Conservation (phyloP, 2,329 filamentous ascomycete species). For the Monilinia fructicola region DNA sequence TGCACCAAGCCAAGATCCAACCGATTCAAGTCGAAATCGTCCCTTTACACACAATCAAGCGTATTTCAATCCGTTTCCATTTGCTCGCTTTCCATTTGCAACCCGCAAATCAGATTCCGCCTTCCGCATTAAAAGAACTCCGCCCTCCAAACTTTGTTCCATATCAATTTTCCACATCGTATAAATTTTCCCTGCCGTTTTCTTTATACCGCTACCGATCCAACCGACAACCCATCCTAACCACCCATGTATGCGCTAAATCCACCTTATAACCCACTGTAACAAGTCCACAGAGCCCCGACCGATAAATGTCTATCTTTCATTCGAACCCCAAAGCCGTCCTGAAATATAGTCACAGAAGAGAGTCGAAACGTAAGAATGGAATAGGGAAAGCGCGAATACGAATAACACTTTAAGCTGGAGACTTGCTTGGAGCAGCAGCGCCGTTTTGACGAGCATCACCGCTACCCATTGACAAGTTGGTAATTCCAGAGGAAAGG, state of each 20-base stretch:
- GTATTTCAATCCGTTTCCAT: conserved; percentile 26
- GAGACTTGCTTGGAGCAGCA: conserved; percentile 42
- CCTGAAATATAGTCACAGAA: conserved; percentile 40
- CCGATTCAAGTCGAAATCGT: conserved; percentile 21
- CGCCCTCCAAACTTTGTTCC: conserved; percentile 34
- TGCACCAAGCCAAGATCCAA: conserved; percentile 33
- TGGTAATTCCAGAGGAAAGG: conserved; percentile 70
- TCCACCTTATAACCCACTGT: conserved; percentile 35
- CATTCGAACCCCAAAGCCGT: conserved; percentile 40
- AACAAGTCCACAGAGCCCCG: conserved; percentile 36
- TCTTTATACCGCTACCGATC: conserved; percentile 37
- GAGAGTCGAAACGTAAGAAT: conserved; percentile 37
- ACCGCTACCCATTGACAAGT: conserved; percentile 67
- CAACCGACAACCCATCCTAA: conserved; percentile 31
- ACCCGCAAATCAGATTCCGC: conserved; percentile 33
- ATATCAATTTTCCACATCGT: conserved; percentile 36
- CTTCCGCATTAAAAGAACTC: conserved; percentile 43
- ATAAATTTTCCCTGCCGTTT: conserved; percentile 34
- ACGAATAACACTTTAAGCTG: conserved; percentile 36
- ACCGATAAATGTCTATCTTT: conserved; percentile 38
- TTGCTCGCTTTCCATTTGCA: conserved; percentile 27
- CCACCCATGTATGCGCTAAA: conserved; percentile 26
- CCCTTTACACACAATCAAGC: conserved; percentile 27
- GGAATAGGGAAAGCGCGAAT: conserved; percentile 33
- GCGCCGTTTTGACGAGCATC: conserved; percentile 63